Percentiles rank a stretch among this genome's conserved stretches.
Conservation (phyloP, 176 grass and related monocot species). For the Eleusine indica region DNA sequence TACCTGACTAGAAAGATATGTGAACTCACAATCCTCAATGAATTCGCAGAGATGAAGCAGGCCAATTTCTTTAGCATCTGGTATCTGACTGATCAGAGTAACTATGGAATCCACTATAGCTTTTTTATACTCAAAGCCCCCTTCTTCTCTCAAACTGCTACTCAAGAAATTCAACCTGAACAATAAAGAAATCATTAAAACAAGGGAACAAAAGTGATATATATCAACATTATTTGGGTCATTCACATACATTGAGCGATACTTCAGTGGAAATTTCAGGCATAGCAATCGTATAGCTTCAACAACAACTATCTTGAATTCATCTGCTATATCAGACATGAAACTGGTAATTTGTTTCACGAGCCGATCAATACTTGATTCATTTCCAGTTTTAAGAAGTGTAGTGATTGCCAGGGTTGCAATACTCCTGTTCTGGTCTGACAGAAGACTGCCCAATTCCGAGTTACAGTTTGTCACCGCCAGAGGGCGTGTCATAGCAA, state of each 20-base stretch:
- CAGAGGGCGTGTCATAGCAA: conserved; percentile 86
- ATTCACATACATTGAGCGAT: conserved; percentile 85
- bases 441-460: conserved; percentile 89
- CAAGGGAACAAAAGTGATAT: neutral
- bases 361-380: conserved; percentile 91
- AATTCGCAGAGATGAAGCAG: conserved; percentile 97
- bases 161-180: conserved; percentile 94
- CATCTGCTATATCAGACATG: conserved; percentile 97
- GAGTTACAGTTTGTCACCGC: conserved; percentile 92
- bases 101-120: conserved; percentile 97
- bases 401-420: conserved; percentile 97
- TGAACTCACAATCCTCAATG: conserved; percentile 98
- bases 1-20: conserved; percentile 97
- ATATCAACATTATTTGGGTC: conserved; percentile 19
- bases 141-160: conserved; percentile 96
- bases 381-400: conserved; percentile 95
- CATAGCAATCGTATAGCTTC: conserved; percentile 93
- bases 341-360: conserved; percentile 98
- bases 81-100: conserved; percentile 90
- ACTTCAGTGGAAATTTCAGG: conserved; percentile 95
- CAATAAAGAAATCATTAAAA: conserved; percentile 35
- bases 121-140: conserved; percentile 97
- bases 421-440: conserved; percentile 96
- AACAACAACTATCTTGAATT: conserved; percentile 98
- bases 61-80: conserved; percentile 91